These are phyloP conservation scores for Fonsecaea pedrosoi DNA, from an alignment of 2,329 filamentous ascomycete genomes.

Conservation along the genomic window DNA sequence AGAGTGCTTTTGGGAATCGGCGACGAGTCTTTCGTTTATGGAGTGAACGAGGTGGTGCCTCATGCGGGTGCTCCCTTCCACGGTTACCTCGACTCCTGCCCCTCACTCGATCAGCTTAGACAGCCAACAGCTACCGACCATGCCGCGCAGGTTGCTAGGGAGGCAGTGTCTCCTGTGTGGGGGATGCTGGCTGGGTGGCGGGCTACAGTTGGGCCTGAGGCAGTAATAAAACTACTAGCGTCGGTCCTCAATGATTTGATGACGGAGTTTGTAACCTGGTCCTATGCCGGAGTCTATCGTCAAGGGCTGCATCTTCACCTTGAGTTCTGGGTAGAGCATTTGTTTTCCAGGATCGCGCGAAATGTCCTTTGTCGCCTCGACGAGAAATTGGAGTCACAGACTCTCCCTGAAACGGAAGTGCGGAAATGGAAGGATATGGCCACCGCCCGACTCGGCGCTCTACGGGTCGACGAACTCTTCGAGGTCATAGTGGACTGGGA, in stretches of 20 bases:
- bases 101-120: slow-evolving; percentile 23
- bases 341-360: slow-evolving; percentile 60
- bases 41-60: slow-evolving; percentile 12
- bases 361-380: slow-evolving; percentile 47
- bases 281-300: slow-evolving; percentile 65
- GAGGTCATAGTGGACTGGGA: slow-evolving; percentile 69
- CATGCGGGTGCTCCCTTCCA: slow-evolving; percentile 25
- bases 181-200: slow-evolving; percentile 26
- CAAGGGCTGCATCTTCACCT: slow-evolving; percentile 57
- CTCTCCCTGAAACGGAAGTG: slow-evolving; percentile 51
- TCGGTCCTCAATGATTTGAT: slow-evolving; percentile 64
- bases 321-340: slow-evolving; percentile 62
- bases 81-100: slow-evolving; percentile 31
- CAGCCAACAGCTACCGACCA: slow-evolving; percentile 29
- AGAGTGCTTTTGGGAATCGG: slow-evolving; percentile 33
- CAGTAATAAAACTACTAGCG: slow-evolving; percentile 64
- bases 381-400: slow-evolving; percentile 20
- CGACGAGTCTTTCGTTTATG: slow-evolving; percentile 29
- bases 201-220: slow-evolving; percentile 57
- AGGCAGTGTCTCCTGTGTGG: slow-evolving; percentile 29
- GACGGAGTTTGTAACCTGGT: slow-evolving; percentile 61
- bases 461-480: slow-evolving; percentile 64
- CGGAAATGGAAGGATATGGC: slow-evolving; percentile 64
- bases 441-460: slow-evolving; percentile 60
- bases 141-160: slow-evolving; percentile 18